Evolutionary conservation across 495 filamentous ascomycete genomes (phyloP), one percentile per base, ranked within the genome.

Genomic region (Daldinia childiae): DNA sequence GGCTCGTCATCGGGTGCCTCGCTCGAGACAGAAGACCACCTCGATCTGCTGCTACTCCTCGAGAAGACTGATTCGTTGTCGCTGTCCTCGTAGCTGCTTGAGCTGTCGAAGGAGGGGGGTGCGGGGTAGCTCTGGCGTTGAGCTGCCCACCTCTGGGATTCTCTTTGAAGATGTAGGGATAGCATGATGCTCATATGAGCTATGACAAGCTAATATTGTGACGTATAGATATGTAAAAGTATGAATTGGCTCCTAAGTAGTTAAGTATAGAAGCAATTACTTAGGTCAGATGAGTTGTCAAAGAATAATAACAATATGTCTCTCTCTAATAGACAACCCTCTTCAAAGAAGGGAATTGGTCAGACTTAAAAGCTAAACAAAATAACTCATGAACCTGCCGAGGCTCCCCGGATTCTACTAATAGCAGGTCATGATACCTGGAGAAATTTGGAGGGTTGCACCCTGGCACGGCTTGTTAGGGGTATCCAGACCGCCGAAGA

Each of bases 11-110:
- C 73, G n/a, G 73, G 72, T 8, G 61, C 70, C 59, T 74, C 58
- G 66, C 76, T 77, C 17, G 76, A 76, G 32, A 73, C 48, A 15
- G 73, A 76, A 4, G 76, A 77, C 8, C 76, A 65, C 17, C 73
- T 58, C 7, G 73, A 76, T 12, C 43, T 24, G 4, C 9, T 68
- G 39, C 24, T 54, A 45, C 50, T 60, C 1, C 30, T 55, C 2
- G 68, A 65, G 56, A 75, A 77, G 34, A 71, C 59, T 21, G 73
- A 75, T 54, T 68, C 67, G 29, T 17, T 29, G 48, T 74, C 68
- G 45, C 67, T 71, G 3, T 67, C 63, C n/a, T 63, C 54, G 12
- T 59, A 51, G 58, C 36, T 60, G 57, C 58, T 71, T 62, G 38
- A 50, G 19, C 30, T 26, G 36, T 68, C 56, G 3, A 34, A 17